These are phyloP conservation scores for Ceratobasidium sp. DNA, from an alignment of 1,284 basidiomycete species.

Conservation along the genomic window DNA sequence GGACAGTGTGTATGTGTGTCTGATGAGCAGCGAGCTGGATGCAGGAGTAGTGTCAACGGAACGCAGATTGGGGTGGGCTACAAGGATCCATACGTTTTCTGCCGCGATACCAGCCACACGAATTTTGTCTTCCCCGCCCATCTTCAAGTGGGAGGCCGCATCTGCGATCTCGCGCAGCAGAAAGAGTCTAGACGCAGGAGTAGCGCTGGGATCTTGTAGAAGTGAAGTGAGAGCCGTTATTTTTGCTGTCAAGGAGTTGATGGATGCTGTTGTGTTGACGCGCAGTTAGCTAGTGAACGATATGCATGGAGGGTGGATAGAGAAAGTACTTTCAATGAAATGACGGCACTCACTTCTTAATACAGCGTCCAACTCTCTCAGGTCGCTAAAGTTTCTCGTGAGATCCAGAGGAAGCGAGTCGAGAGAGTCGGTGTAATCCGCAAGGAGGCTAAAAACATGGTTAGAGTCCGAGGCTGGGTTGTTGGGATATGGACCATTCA, in stretches of 20 bases:
- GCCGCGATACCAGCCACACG: conserved; percentile 93
- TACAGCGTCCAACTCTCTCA: conserved; percentile 97
- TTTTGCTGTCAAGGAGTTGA: conserved; percentile 78
- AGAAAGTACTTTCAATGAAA: too few relatives aligned
- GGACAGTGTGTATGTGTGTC: conserved; percentile 68
- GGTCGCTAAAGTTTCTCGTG: conserved; percentile 91
- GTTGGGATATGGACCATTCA: conserved; percentile 18
- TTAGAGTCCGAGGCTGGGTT: conserved; percentile 4
- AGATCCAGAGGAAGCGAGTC: conserved; percentile 94
- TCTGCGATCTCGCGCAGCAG: conserved; percentile 93
- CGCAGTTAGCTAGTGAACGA: conserved; percentile 30
- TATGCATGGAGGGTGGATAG: too few relatives aligned
- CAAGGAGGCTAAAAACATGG: conserved; percentile 60
- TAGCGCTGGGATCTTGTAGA: conserved; percentile 69
- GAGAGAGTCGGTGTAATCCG: conserved; percentile 89
- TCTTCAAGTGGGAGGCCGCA: conserved; percentile 88
- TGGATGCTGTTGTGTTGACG: conserved; percentile 58
- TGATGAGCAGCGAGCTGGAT: conserved; percentile 70
- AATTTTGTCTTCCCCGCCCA: conserved; percentile 99
- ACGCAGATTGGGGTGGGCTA: conserved; percentile 4
- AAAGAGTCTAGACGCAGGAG: conserved; percentile 82
- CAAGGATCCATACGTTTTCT: conserved; percentile 64
- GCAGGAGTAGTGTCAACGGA: not conserved
- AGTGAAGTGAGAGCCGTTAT: conserved; percentile 75
- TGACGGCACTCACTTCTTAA: conserved; percentile 62